Percentiles rank a stretch among this genome's conserved stretches.
Evolutionary conservation across 2,329 filamentous ascomycete genomes (phyloP).

Genomic region (Pseudomassariella vexata): DNA sequence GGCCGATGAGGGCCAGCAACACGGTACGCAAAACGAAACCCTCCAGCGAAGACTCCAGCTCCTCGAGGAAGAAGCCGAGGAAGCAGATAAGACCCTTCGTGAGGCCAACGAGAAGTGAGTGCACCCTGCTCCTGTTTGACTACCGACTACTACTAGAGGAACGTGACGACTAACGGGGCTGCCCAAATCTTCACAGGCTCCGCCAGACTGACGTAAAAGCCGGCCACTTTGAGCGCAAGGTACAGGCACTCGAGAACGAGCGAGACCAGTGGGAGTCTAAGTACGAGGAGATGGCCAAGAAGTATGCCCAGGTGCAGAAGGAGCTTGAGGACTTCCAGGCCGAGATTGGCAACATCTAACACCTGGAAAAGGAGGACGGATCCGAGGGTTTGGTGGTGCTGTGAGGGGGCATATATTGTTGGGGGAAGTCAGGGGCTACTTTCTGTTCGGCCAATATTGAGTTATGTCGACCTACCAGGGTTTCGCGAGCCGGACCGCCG

Average conservation of each 20-base stretch:
- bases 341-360: constrained; percentile 88
- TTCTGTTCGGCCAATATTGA: constrained; percentile 5
- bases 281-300: constrained; percentile 96
- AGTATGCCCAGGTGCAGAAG: constrained; percentile 77
- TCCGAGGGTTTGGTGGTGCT: too few species aligned
- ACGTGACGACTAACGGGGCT: constrained; percentile 10
- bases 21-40: constrained; percentile 85
- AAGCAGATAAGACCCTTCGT: constrained; percentile 90
- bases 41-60: constrained; percentile 89
- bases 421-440: neutral
- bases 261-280: constrained; percentile 95
- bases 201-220: constrained; percentile 99
- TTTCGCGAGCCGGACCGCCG: constrained; percentile 3
- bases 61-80: constrained; percentile 95
- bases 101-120: constrained; percentile 98
- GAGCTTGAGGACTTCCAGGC: constrained; percentile 85
- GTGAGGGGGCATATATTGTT: neutral
- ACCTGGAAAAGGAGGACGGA: too few species aligned
- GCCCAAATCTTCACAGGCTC: constrained; percentile 65
- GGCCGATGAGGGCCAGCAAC: constrained; percentile 74
- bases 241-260: constrained; percentile 87
- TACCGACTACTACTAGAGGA: constrained; percentile 2
- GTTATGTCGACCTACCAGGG: constrained; percentile 5
- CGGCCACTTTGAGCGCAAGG: constrained; percentile 98
- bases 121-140: constrained; percentile 8